phyloP scores from a whole-genome alignment of 106 monocot species.

The Dactylorhiza incarnata region DNA sequence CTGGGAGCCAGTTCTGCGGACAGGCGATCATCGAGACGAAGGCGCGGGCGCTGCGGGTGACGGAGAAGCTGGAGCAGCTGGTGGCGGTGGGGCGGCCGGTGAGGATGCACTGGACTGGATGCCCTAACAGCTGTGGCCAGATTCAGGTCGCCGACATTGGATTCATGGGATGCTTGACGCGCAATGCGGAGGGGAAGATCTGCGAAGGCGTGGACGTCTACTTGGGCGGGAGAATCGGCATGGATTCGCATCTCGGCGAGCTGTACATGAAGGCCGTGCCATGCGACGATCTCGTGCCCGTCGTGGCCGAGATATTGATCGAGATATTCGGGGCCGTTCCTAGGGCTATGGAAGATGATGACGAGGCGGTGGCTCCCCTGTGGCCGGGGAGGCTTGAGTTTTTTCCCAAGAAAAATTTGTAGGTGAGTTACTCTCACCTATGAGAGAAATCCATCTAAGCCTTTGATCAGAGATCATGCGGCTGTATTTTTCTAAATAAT shows the following conservation, averaged over 20 bases:
- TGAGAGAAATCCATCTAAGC: too few species aligned
- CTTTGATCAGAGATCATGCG: too few species aligned
- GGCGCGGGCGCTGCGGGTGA: conserved; percentile 63
- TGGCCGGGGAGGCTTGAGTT: too few species aligned
- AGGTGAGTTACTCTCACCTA: too few species aligned
- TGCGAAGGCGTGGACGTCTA: conserved; percentile 78
- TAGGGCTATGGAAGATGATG: conserved; percentile 67
- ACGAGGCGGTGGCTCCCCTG: conserved; percentile 2
- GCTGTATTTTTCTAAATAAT: too few species aligned
- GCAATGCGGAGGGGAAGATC: conserved; percentile 47
- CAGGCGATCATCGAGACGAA: conserved; percentile 98
- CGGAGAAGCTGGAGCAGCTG: conserved; percentile 52
- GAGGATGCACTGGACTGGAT: conserved; percentile 98
- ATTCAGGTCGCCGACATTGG: conserved; percentile 94
- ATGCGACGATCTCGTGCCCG: conserved; percentile 58
- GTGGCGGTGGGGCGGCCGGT: conserved; percentile 50
- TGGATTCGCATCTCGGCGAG: conserved; percentile 69
- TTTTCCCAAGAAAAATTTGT: too few species aligned
- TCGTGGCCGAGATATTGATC: conserved; percentile 59
- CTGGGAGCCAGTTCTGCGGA: conserved; percentile 94
- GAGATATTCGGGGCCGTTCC: conserved; percentile 68
- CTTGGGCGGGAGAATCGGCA: conserved; percentile 70
- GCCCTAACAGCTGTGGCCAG: conserved; percentile 92
- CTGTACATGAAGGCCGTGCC: conserved; percentile 81
- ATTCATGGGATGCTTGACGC: conserved; percentile 92